A percentile compares a stretch with the other conserved stretches of the same genome.
Evolutionary conservation across 257 asterid genomes (phyloP).

Genomic region (Primulina eburnea): DNA sequence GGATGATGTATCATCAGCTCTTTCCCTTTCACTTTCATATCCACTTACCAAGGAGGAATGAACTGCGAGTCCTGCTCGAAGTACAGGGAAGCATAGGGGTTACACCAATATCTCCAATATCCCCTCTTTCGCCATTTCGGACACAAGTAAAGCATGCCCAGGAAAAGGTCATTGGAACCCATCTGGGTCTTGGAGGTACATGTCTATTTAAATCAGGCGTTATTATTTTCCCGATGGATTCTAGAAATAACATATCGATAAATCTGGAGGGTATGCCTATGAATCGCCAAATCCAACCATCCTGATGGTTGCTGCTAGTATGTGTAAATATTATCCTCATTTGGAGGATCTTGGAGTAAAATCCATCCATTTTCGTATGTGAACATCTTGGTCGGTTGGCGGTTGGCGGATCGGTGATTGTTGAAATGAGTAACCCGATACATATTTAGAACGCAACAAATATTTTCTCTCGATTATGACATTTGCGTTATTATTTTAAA

Average conservation of each 20-base stretch:
- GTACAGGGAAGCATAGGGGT: conserved; percentile 38
- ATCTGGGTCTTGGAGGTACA: conserved; percentile 19
- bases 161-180: conserved; percentile 18
- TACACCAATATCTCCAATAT: conserved; percentile 37
- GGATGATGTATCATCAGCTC: conserved; percentile 68
- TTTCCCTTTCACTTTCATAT: conserved; percentile 80
- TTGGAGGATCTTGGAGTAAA: neutral
- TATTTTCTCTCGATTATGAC: neutral
- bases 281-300: neutral
- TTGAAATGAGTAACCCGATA: neutral
- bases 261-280: neutral
- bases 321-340: neutral
- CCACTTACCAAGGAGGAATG: conserved; percentile 60
- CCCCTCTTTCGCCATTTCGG: conserved; percentile 46
- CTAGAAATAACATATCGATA: too few species aligned
- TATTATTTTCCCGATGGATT: neutral
- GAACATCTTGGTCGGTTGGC: neutral
- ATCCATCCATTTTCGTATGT: neutral
- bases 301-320: neutral
- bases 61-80: conserved; percentile 31
- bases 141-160: conserved; percentile 32
- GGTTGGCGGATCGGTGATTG: neutral
- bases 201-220: conserved; percentile 26
- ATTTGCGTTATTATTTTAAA: neutral
- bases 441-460: too few species aligned